Evolutionary conservation across 805 yeast species (phyloP), one percentile per base, ranked within the genome.

Genomic region (Hanseniaspora singularis): DNA sequence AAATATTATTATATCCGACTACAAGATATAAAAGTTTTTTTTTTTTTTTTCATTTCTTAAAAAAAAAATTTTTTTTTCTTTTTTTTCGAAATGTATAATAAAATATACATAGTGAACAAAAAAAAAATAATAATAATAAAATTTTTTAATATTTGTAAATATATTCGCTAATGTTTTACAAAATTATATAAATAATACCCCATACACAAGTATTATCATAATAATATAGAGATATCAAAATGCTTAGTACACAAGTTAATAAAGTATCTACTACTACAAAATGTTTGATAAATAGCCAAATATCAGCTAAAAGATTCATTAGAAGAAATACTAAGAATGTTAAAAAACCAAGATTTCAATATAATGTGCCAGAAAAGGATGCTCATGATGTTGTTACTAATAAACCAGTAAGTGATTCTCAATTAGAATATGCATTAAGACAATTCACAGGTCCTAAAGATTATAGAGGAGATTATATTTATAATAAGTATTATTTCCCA

Each of bases 401-500:
- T 55, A 67, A 67, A 50, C 62, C 53, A 58, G 61, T 51, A 40
- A 70, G 67, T 51, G 71, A 68, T 43, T 71, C 82, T 8, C 74
- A 72, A 50, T 69, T 81, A 58, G 74, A 74, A 55, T 70, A 74
- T 59, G 76, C 77, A 33, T 67, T 86, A 73, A 74, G 76, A 53
- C 75, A 72, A 53, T 87, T 85, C 65, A 66, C 87, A 49, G 96
- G 96, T 2, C 89, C 89, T 32, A 75, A 71, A 60, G 86, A 85
- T 64, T 76, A 76, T 64, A 79, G 81, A 61, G 95, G 95, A 16
- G 86, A 84, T 53, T 83, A 84, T 62, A 70, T 71, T 51, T 64
- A 76, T 58, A 88, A 86, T 70, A 84, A 80, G 60, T 81, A 84
- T 63, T 77, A 72, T 55, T 70, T 70, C 52, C 78, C 85, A 11